Base-by-base conservation (phyloP, 176 grass and related monocot genomes). In the Eragrostis nindensis region DNA sequence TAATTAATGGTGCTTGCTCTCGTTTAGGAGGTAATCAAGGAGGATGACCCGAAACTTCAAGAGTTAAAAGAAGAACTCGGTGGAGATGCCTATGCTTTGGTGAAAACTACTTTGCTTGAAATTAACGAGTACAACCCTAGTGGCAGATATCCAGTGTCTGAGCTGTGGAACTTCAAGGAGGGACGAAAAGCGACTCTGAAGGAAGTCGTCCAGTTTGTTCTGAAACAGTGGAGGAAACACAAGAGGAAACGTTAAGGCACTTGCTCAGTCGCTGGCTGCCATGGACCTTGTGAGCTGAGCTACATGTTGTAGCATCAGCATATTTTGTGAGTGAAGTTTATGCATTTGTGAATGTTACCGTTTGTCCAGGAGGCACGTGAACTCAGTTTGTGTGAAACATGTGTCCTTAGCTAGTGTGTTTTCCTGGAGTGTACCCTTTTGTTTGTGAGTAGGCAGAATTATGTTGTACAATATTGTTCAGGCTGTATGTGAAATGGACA, bases 81-180 rank as follows among this genome's bases (percentile, higher is more conserved):
- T 48, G 66, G 63, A 73, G 82, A 88, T 29, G 68, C 62, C 7
- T 75, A 70, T 74, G 24, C 62, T 10, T 79, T 75, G 36, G 82
- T 92, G 45, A 72, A 44, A 8, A 88, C 8, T 26, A 85, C 88
- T 4, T 53, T 90, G 26, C 26, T 83, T 5, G 88, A 94, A 19
- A 83, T 88, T 8, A 83, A 86, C 5, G 88, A 94, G 57, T 86
- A 90, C 57, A 94, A 86, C 59, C 88, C 88, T 3, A 87, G 74
- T 4, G 74, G 73, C 32, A 80, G 82, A 12, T 83, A 70, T 60
- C 62, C 66, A 6, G 74, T 94, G 44, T 11, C 85, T 1, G 85
- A 83, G 49, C 68, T 90, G 19, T 94, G 80, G 80, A 82, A 82
- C 80, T 82, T 40, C 55, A 72, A 72, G 54, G 80, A 82, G 18